Percentiles rank a stretch among this genome's conserved stretches.
phyloP scores from a whole-genome alignment of 306 rosid genomes.

The Cucumis hystrix region DNA sequence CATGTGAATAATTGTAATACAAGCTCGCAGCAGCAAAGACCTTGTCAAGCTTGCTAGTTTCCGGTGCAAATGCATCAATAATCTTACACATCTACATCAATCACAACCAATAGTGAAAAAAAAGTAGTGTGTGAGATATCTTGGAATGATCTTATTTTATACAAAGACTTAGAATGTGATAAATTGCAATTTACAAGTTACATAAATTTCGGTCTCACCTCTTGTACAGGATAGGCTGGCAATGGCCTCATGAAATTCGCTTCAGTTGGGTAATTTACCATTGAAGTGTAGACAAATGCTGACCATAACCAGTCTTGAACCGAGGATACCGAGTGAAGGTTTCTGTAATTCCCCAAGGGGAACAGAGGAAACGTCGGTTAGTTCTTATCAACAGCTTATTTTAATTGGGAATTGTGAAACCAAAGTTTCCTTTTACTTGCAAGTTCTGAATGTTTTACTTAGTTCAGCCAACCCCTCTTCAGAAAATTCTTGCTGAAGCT shows the following conservation, averaged over 20 bases:
- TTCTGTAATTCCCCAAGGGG: not conserved
- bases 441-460: conserved; percentile 2
- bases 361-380: not conserved
- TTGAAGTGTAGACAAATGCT: conserved; percentile 7
- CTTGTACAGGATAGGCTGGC: conserved; percentile 6
- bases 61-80: not conserved
- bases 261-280: conserved; percentile 4
- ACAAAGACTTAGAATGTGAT: not conserved
- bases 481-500: not conserved
- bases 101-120: not conserved
- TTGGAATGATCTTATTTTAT: not conserved
- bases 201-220: not conserved
- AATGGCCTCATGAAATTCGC: conserved; percentile 9
- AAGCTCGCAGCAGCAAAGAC: conserved; percentile 7
- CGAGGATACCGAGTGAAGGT: not conserved
- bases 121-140: not conserved
- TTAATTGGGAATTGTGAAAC: not conserved
- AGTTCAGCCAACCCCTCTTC: conserved; percentile 6
- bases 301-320: conserved; percentile 8
- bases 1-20: conserved; percentile 7
- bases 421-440: not conserved
- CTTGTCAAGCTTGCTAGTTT: not conserved
- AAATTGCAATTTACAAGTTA: not conserved
- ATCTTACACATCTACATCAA: conserved; percentile 5
- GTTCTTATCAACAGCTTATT: not conserved